Conservation (phyloP, 129 eudicot species). For the Logfia minima region DNA sequence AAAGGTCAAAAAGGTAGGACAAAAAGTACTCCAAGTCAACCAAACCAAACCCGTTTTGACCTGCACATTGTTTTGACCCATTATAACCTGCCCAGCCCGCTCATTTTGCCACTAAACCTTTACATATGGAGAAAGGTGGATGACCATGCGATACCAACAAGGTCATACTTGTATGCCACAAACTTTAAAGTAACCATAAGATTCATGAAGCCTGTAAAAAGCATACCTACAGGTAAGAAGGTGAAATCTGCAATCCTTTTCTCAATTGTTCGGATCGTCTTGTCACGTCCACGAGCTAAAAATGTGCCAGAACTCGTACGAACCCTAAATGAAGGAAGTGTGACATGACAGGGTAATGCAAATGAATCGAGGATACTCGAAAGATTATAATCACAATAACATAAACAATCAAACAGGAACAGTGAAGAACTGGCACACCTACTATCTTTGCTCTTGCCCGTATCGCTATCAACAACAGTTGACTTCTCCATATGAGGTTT, state of each 20-base stretch:
- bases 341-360: not conserved
- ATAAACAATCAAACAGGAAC: slow-evolving; percentile 14
- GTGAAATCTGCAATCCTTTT: slow-evolving; percentile 97
- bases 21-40: too few species aligned
- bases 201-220: slow-evolving; percentile 12
- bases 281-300: slow-evolving; percentile 89
- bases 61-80: not conserved
- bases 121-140: not conserved
- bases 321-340: slow-evolving; percentile 54
- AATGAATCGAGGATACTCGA: not conserved
- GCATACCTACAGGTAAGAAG: slow-evolving; percentile 86
- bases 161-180: not conserved
- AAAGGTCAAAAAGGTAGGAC: not conserved
- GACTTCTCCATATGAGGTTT: slow-evolving; percentile 97
- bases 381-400: not conserved
- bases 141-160: not conserved
- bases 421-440: slow-evolving; percentile 45
- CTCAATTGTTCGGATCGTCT: slow-evolving; percentile 66
- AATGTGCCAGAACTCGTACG: slow-evolving; percentile 98
- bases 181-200: slow-evolving; percentile 16
- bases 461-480: slow-evolving; percentile 81
- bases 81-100: not conserved
- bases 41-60: not conserved
- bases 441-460: slow-evolving; percentile 93
- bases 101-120: not conserved